Evolutionary conservation across 257 asterid species (phyloP).

Genomic region (Solanum virginianum): DNA sequence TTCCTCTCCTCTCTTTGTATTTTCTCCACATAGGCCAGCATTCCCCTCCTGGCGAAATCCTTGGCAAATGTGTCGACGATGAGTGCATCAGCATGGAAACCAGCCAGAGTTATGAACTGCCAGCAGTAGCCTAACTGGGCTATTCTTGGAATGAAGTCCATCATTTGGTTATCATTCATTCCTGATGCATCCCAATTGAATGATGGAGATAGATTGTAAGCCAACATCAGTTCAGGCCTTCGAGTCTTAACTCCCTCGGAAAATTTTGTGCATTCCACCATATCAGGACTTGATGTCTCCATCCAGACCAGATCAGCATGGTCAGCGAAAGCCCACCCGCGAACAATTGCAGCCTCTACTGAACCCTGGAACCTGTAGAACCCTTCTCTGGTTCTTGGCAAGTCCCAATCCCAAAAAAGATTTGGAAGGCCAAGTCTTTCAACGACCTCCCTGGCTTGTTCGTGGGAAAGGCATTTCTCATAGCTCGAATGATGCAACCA

Average conservation of each 20-base stretch:
- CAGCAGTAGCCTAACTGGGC: slow-evolving; percentile 76
- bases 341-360: slow-evolving; percentile 71
- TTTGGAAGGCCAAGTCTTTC: slow-evolving; percentile 43
- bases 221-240: slow-evolving; percentile 75
- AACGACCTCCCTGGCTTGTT: slow-evolving; percentile 58
- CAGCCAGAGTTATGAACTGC: slow-evolving; percentile 97
- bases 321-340: slow-evolving; percentile 77
- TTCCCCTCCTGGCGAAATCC: slow-evolving; percentile 70
- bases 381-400: slow-evolving; percentile 93
- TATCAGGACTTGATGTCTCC: slow-evolving; percentile 87
- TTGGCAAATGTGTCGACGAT: slow-evolving; percentile 72
- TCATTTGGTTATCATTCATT: slow-evolving; percentile 74
- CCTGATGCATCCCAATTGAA: slow-evolving; percentile 99
- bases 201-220: slow-evolving; percentile 89
- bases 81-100: slow-evolving; percentile 85
- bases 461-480: slow-evolving; percentile 62
- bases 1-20: slow-evolving; percentile 87
- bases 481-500: slow-evolving; percentile 59
- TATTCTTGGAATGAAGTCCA: slow-evolving; percentile 75
- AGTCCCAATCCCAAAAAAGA: slow-evolving; percentile 90
- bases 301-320: slow-evolving; percentile 82
- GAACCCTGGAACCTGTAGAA: slow-evolving; percentile 78
- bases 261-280: slow-evolving; percentile 77
- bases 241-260: slow-evolving; percentile 60
- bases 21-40: slow-evolving; percentile 89